Conservation (phyloP, 148 eudicot species). For the Persicaria maculosa region DNA sequence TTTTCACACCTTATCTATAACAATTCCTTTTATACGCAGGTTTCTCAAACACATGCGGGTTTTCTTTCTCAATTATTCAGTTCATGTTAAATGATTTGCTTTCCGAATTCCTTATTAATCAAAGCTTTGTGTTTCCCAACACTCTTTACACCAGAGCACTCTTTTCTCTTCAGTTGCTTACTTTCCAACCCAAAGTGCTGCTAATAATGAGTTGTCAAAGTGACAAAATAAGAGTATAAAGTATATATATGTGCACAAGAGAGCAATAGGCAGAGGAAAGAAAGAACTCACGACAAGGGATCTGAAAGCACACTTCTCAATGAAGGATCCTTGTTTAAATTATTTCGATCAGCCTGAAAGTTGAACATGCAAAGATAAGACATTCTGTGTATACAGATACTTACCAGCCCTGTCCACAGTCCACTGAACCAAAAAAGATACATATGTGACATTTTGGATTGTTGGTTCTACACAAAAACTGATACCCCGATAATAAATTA, state of each 20-base stretch:
- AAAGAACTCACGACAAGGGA: conserved; percentile 69
- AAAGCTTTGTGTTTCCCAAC: not conserved
- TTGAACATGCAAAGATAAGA: conserved; percentile 13
- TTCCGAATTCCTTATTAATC: not conserved
- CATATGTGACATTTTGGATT: not conserved
- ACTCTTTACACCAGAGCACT: not conserved
- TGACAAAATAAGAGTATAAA: not conserved
- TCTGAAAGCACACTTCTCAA: conserved; percentile 84
- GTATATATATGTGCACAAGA: not conserved
- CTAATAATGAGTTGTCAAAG: not conserved
- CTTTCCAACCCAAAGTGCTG: not conserved
- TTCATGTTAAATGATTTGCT: not conserved
- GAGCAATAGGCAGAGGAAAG: not conserved
- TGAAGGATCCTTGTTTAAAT: conserved; percentile 49
- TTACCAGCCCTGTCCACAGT: not conserved
- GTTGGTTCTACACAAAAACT: not conserved
- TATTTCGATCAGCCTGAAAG: conserved; percentile 47
- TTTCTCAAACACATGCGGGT: not conserved
- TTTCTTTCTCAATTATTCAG: not conserved
- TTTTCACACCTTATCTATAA: conserved; percentile 4
- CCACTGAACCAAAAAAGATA: not conserved
- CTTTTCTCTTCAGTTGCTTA: not conserved
- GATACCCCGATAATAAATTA: not conserved
- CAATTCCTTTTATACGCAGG: not conserved
- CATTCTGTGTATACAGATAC: not conserved